These are phyloP conservation scores for Canavalia gladiata DNA, from an alignment of 306 rosid genomes.

Conservation along the genomic window DNA sequence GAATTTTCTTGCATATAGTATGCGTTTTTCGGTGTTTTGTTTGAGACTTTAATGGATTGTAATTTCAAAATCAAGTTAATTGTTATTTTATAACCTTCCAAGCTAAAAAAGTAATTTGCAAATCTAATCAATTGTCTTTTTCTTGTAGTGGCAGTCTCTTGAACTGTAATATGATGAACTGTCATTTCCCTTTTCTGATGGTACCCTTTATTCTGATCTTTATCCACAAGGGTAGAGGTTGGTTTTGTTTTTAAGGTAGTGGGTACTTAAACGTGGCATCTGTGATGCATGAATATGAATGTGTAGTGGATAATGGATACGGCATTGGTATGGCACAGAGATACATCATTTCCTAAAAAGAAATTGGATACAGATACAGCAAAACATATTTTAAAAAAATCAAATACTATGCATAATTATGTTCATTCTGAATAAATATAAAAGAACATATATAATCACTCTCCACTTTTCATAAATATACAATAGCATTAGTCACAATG, in stretches of 20 bases:
- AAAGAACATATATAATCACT: too few species aligned
- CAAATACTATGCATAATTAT: too few species aligned
- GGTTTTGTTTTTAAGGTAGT: background rate
- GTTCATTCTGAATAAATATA: too few species aligned
- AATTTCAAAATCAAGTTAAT: background rate
- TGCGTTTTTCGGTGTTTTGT: background rate
- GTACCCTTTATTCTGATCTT: background rate
- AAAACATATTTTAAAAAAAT: background rate
- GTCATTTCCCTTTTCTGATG: background rate
- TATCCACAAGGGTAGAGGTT: background rate
- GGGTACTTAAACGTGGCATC: background rate
- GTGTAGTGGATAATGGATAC: background rate
- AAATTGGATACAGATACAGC: background rate
- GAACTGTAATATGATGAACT: slow-evolving; percentile 21
- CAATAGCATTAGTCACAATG: too few species aligned
- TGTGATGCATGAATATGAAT: background rate
- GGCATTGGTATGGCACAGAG: background rate
- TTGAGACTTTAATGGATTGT: too few species aligned
- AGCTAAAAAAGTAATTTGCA: background rate
- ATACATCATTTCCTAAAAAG: background rate
- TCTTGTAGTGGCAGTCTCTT: background rate
- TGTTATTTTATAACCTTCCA: background rate
- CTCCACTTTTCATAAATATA: too few species aligned
- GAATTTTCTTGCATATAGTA: background rate
- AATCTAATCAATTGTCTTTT: background rate